Evolutionary conservation across 768 basidiomycete genomes (phyloP), one percentile per base, ranked within the genome.

Genomic region (Rhizopogon roseolus): DNA sequence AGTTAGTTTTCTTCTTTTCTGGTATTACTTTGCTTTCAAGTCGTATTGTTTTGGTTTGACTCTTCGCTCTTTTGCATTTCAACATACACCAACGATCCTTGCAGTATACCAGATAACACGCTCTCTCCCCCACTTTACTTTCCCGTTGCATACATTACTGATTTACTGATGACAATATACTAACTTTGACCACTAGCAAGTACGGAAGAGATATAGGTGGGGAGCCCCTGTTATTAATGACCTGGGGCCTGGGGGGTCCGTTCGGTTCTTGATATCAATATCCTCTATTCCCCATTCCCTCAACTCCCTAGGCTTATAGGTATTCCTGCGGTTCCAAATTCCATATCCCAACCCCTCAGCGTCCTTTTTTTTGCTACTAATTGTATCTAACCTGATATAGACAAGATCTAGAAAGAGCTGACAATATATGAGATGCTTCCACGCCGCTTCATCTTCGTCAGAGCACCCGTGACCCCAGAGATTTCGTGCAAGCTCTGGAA

Each of bases 151-250:
- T 48, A 48, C 46, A 48, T 48, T 48, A 48, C 46, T 48, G 46
- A 48, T 48, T 48, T 48, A 48, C 46, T 48, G 46, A 48, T 48
- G 22, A 48, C 19, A 34, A 48, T 25, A 48, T 22, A 48, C 46
- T 48, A 36, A 48, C 46, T 46, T 36, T 48, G 13, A 36, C 46
- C 14, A 8, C 32, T 27, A 19, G 19, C 32, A 48, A 17, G 45
- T 36, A 36, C 22, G 36, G 34, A 17, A 45, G 11, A 32, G 4
- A 19, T 17, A 17, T 17, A 3, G 3, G 22, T 1, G 22, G 22
- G 22, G 3, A 22, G 22, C 22, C 22, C 22, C 22, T 22, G 22
- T 22, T 22, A 22, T 22, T 22, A 22, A 22, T n/a, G 22, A 22
- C 22, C 22, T 22, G 22, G 3, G 22, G 22, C 22, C 22, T 22